Conservation (phyloP, 2,329 filamentous ascomycete genomes). For the Phoma sp. region DNA sequence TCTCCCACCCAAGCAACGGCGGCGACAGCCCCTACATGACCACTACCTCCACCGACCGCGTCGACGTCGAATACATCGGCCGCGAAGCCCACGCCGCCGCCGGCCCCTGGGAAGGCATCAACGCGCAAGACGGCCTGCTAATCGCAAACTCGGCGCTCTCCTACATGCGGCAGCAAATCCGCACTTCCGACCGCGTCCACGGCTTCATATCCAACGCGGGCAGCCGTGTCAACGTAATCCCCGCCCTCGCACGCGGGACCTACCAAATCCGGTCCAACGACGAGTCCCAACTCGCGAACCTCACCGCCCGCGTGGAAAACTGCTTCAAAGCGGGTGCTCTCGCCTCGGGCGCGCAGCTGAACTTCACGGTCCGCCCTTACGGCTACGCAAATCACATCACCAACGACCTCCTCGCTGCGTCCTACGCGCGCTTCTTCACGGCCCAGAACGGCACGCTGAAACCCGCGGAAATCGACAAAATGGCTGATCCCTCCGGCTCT, state of each 20-base stretch:
- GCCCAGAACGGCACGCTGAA: conserved; percentile 1
- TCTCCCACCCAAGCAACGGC: conserved; percentile 45
- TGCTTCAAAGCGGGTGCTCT: conserved; percentile 23
- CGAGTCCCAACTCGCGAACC: conserved; percentile 12
- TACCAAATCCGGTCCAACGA: conserved; percentile 24
- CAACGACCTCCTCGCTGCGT: conserved; percentile 19
- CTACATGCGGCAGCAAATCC: conserved; percentile 24
- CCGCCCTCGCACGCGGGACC: conserved; percentile 1
- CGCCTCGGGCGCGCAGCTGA: conserved; percentile 17
- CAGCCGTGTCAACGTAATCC: conserved; percentile 21
- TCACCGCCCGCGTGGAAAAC: conserved; percentile 15
- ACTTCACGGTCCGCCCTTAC: conserved; percentile 21
- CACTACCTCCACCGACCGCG: conserved; percentile 43
- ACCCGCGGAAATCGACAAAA: conserved; percentile 6
- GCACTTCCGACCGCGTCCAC: conserved; percentile 23
- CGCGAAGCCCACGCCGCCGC: conserved; percentile 40
- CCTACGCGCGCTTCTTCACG: conserved; percentile 12
- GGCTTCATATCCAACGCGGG: conserved; percentile 23
- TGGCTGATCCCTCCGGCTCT: conserved; percentile 14
- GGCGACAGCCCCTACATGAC: conserved; percentile 58
- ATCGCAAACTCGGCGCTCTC: conserved; percentile 23
- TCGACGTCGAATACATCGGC: conserved; percentile 23
- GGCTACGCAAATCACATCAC: conserved; percentile 21
- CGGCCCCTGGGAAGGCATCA: conserved; percentile 39
- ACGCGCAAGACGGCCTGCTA: conserved; percentile 28